These are phyloP conservation scores for Ascochyta clinopodiicola DNA, from an alignment of 2,329 filamentous ascomycete genomes.

Conservation along the genomic window DNA sequence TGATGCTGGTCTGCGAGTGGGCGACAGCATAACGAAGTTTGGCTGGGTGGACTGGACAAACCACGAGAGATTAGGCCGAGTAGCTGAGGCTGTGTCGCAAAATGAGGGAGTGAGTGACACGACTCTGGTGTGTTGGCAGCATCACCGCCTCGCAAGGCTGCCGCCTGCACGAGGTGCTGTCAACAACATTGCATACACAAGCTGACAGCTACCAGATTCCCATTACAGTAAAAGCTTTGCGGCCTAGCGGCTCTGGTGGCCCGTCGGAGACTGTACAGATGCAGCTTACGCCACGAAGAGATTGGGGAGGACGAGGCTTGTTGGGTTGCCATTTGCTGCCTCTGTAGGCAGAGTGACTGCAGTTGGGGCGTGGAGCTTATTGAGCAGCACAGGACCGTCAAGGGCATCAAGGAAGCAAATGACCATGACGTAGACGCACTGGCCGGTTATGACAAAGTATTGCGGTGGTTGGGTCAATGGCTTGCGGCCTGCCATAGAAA, in stretches of 20 bases:
- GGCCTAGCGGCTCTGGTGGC: constrained; percentile 46
- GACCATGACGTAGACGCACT: constrained; percentile 1
- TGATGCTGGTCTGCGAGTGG: constrained; percentile 77
- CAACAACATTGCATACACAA: constrained; percentile 1
- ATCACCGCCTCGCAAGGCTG: constrained; percentile 15
- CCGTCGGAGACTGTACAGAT: constrained; percentile 65
- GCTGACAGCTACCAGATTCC: constrained; percentile 61
- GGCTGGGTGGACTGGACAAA: constrained; percentile 84
- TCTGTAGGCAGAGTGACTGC: constrained; percentile 57
- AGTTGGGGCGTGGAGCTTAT: not conserved
- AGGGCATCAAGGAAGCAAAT: not conserved
- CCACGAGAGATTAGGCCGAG: constrained; percentile 82
- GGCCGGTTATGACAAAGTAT: not conserved
- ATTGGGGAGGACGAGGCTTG: constrained; percentile 91
- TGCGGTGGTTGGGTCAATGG: constrained; percentile 3
- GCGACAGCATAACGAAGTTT: constrained; percentile 84
- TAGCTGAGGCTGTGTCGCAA: constrained; percentile 87
- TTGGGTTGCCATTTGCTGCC: constrained; percentile 91
- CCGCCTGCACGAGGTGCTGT: constrained; percentile 18
- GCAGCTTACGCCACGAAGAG: constrained; percentile 74
- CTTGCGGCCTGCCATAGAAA: constrained; percentile 1
- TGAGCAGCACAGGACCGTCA: not conserved
- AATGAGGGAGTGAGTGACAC: constrained; percentile 79
- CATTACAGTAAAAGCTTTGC: constrained; percentile 72
- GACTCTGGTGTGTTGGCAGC: constrained; percentile 11